These are phyloP conservation scores for Epichloe scottii DNA, from an alignment of 2,329 filamentous ascomycete genomes.

Conservation along the genomic window DNA sequence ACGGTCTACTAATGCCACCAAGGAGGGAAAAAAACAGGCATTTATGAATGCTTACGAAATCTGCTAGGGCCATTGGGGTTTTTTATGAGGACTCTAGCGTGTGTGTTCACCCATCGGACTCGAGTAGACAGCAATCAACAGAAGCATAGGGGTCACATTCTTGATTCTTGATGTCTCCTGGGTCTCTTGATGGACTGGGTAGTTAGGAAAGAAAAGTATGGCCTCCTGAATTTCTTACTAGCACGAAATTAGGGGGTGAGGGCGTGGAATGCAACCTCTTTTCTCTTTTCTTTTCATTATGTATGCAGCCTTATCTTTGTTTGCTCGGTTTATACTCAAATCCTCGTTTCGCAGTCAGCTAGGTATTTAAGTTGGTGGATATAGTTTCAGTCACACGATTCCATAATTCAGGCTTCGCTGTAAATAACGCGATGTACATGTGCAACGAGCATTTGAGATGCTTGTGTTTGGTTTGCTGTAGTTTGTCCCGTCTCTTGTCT, in stretches of 20 bases:
- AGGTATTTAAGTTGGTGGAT: conserved; percentile 29
- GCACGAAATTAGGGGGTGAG: not conserved
- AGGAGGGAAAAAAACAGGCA: conserved; percentile 10
- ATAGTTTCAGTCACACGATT: conserved; percentile 24
- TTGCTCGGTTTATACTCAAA: conserved; percentile 19
- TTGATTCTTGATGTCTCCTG: not conserved
- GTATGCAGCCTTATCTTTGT: conserved; percentile 23
- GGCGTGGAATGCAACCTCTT: conserved; percentile 6
- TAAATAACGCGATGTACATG: no score
- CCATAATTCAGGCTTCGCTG: not conserved
- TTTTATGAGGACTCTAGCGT: not conserved
- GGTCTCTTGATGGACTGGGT: conserved; percentile 2
- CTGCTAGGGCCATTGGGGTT: conserved; percentile 7
- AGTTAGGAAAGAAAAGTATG: conserved; percentile 1
- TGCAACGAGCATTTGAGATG: no score
- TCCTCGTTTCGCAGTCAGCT: conserved; percentile 19
- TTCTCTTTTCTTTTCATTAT: conserved; percentile 18
- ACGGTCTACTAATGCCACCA: conserved; percentile 18
- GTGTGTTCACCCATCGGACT: not conserved
- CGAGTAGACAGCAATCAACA: not conserved
- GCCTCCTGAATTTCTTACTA: not conserved
- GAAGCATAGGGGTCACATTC: not conserved
- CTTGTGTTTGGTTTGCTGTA: no score
- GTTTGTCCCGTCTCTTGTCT: no score
- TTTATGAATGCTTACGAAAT: conserved; percentile 19